A percentile compares a stretch with the other conserved stretches of the same genome.
These are phyloP conservation scores for Penicillium sp. DNA, from an alignment of 2,329 filamentous ascomycete species.

Conservation along the genomic window DNA sequence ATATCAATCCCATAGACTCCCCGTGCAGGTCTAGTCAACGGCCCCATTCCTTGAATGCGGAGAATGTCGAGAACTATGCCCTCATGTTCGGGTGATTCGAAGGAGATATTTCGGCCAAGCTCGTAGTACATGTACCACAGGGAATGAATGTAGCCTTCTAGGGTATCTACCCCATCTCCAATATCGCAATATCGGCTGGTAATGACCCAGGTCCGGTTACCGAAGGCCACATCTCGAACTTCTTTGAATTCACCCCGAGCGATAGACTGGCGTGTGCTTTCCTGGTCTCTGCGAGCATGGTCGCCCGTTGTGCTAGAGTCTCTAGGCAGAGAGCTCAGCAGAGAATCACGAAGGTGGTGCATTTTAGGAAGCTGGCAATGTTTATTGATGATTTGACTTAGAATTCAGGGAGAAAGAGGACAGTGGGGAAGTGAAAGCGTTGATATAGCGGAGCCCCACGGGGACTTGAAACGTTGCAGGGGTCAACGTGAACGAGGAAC, in stretches of 20 bases:
- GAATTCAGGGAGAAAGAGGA: neutral
- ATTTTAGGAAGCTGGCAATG: slow-evolving; percentile 1
- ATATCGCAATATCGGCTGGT: slow-evolving; percentile 18
- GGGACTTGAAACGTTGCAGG: neutral
- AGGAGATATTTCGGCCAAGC: slow-evolving; percentile 13
- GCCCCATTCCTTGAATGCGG: slow-evolving; percentile 22
- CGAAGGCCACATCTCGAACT: slow-evolving; percentile 11
- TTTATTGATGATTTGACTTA: neutral
- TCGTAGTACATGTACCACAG: slow-evolving; percentile 28
- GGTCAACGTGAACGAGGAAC: neutral
- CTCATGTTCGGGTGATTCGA: slow-evolving; percentile 21
- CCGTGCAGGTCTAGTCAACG: slow-evolving; percentile 12
- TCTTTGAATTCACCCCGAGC: slow-evolving; percentile 8
- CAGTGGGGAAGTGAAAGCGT: neutral
- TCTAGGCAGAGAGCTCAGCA: slow-evolving; percentile 15
- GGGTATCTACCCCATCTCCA: slow-evolving; percentile 19
- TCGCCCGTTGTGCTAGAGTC: neutral
- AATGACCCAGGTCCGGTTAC: slow-evolving; percentile 16
- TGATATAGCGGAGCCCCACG: neutral
- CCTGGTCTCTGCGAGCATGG: neutral
- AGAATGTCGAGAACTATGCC: slow-evolving; percentile 26
- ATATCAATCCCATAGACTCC: slow-evolving; percentile 22
- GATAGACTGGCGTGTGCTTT: neutral
- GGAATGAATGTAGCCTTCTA: slow-evolving; percentile 18
- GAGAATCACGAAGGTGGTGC: slow-evolving; percentile 15